Base-by-base conservation (phyloP, 805 yeast genomes). In the Saccharomyces paradoxus region DNA sequence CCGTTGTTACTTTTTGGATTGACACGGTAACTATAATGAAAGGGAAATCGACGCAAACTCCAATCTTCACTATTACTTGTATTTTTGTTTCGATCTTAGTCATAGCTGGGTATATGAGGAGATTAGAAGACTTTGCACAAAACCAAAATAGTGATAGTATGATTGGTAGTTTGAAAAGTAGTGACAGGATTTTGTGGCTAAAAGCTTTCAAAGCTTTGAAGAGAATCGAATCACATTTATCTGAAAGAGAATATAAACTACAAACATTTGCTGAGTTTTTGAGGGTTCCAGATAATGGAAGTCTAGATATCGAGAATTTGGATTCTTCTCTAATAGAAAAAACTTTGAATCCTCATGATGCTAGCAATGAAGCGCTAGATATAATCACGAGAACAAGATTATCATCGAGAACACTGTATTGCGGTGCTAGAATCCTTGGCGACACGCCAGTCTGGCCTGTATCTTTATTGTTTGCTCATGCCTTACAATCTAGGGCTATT, bases 381-480 rank as follows among this genome's bases (percentile, higher is more conserved):
- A 75, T 80, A 29, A 78, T 83, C 37, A 67, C 70, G 37, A 70
- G 72, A 48, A 80, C 80, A 10, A 74, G 79, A 65, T 72, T 81
- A 51, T 80, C 83, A 26, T 72, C 77, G 51, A 77, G 82, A 63
- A 77, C 82, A 24, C 69, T 87, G 44, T 81, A 84, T 53, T 69
- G 86, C 46, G 94, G 92, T 29, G 86, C 86, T 13, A 73, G 89
- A 59, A 82, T 86, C 41, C 73, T 87, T 52, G 89, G 89, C 2
- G 91, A 86, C 71, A 90, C 91, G 0, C 92, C 92, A 5, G 84
- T 86, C 21, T 87, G 94, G 94, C 91, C 94, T 0, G 77, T 85
- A 49, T 87, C 89, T 1, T 72, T 86, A 66, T 78, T 84, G 22
- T 84, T 86, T 72, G 91, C 91, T 0, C 91, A 86, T 63, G 90